Evolutionary conservation across 2,329 filamentous ascomycete species (phyloP).

Genomic region (Alternaria arbusti): DNA sequence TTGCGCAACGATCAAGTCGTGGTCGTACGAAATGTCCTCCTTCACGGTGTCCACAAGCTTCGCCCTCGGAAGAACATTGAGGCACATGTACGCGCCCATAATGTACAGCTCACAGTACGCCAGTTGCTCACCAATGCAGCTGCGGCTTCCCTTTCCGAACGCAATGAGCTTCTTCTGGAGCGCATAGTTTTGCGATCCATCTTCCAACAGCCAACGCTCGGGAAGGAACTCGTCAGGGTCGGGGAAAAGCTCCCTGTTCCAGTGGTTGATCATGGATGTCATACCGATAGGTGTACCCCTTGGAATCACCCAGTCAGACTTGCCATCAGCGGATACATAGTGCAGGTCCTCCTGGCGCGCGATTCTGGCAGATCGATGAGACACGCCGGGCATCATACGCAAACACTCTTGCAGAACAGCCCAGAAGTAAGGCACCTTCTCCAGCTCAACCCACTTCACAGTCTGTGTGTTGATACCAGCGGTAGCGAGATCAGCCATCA

Average conservation of each 20-base stretch:
- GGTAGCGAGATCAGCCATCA: slow-evolving; percentile 29
- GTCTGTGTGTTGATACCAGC: slow-evolving; percentile 16
- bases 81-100: slow-evolving; percentile 30
- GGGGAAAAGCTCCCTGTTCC: slow-evolving; percentile 38
- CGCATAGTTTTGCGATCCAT: slow-evolving; percentile 25
- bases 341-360: slow-evolving; percentile 28
- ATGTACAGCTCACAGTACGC: slow-evolving; percentile 36
- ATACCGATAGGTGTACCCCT: slow-evolving; percentile 36
- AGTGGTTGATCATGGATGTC: slow-evolving; percentile 41
- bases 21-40: slow-evolving; percentile 33
- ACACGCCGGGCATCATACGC: slow-evolving; percentile 43
- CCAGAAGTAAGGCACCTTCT: slow-evolving; percentile 41
- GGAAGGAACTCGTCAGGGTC: slow-evolving; percentile 37
- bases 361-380: slow-evolving; percentile 27
- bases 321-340: slow-evolving; percentile 26
- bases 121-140: slow-evolving; percentile 41
- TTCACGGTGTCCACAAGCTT: slow-evolving; percentile 31
- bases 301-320: slow-evolving; percentile 31
- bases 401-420: slow-evolving; percentile 45
- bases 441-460: slow-evolving; percentile 29
- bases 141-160: slow-evolving; percentile 37
- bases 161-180: slow-evolving; percentile 33
- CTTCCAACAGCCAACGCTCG: slow-evolving; percentile 41
- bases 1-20: slow-evolving; percentile 35
- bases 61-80: slow-evolving; percentile 28